Base-by-base conservation (phyloP, 164 flowering plant genomes). In the Aristolochia fimbriata region DNA sequence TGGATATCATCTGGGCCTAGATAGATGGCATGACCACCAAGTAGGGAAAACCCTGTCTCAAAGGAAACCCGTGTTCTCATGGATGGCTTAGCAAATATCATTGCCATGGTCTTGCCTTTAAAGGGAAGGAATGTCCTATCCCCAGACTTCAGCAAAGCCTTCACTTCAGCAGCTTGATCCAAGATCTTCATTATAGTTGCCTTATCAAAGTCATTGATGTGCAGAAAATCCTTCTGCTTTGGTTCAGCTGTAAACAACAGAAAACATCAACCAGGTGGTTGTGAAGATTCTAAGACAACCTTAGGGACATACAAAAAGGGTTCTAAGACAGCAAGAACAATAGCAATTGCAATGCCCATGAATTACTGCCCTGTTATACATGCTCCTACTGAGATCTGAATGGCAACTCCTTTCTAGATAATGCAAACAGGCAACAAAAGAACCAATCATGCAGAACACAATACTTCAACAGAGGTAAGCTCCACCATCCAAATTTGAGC, bases 81-180 rank as follows among this genome's bases (percentile, higher is more conserved):
- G 41, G 96, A 93, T 48, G 99, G 99, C 77, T 93, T 88, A 57
- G 99, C 86, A 76, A 93, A 93, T 33, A 93, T 90, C 97, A 93
- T 93, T 2, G 99, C 88, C 97, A 93, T 86, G n/a, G 95, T 71
- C 77, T 90, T 93, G 65, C 97, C 97, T 64, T 88, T 82, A 65
- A 90, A 88, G 57, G 99, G 99, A 53, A 75, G 91, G 70, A 71
- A 88, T 30, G 87, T 62, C 74, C 84, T 75, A 8, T 93, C 96
- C 45, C 97, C 99, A 59, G 97, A 88, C 63, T 91, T 93, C 27
- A 91, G 65, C 53, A 80, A 66, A 19, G 81, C 82, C 74, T 93
- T 93, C 58, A 93, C 95, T 74, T 91, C 96, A 30, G 61, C 65
- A 45, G 97, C 99, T 27, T 85, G 80, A 37, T 81, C 80, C 55